Conservation (phyloP, 2,329 filamentous ascomycete species). For the Ophiostoma pallidulum region DNA sequence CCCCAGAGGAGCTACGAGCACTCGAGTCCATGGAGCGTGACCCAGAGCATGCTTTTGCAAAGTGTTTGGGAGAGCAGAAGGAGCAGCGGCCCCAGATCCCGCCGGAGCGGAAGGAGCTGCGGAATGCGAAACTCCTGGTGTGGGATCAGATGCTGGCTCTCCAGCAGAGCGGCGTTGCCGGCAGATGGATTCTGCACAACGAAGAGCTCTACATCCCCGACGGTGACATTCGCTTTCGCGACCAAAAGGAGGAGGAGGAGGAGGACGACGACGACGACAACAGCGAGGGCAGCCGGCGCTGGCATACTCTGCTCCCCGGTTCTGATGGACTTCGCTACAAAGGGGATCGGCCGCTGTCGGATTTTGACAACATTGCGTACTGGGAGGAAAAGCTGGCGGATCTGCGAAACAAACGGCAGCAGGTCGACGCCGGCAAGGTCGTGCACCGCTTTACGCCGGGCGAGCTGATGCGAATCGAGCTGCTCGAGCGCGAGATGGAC, state of each 20-base stretch:
- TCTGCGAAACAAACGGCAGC: background rate
- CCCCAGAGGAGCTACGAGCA: background rate
- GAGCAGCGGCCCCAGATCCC: too few species aligned
- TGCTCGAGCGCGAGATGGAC: background rate
- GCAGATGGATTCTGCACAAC: background rate
- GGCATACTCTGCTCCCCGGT: too few species aligned
- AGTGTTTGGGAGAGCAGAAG: background rate
- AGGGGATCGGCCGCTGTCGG: background rate
- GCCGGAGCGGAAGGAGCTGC: too few species aligned
- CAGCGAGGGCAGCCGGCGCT: too few species aligned
- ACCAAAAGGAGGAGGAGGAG: background rate
- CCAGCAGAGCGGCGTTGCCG: background rate
- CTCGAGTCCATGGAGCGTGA: conserved; percentile 2
- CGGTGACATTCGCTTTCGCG: background rate
- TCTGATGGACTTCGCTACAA: too few species aligned
- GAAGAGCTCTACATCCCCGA: background rate
- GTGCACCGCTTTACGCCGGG: background rate
- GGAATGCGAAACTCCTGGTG: too few species aligned
- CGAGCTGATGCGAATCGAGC: background rate
- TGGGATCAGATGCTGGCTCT: background rate
- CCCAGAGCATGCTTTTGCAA: background rate
- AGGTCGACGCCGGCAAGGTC: background rate
- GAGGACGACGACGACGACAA: too few species aligned
- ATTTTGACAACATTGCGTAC: background rate
- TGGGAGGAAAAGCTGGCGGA: background rate